A percentile compares a stretch with the other conserved stretches of the same genome.
phyloP scores from a whole-genome alignment of 2,329 filamentous ascomycete species.

The Microcyclospora tardicrescens region DNA sequence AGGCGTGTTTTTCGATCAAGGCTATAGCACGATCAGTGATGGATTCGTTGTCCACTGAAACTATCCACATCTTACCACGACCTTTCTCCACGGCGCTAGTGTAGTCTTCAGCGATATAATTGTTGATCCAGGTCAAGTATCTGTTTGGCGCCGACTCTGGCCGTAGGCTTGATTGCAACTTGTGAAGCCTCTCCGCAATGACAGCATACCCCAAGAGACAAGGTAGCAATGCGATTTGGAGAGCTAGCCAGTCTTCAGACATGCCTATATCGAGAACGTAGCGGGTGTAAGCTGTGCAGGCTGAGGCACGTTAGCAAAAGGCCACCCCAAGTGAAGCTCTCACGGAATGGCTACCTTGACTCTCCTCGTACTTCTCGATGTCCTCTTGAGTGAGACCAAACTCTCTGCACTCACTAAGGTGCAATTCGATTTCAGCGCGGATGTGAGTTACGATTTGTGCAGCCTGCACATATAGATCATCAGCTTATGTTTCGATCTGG shows the following conservation, averaged over 20 bases:
- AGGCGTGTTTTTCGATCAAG: conserved; percentile 61
- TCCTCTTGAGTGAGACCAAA: conserved; percentile 66
- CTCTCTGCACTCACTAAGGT: conserved; percentile 66
- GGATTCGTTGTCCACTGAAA: conserved; percentile 1
- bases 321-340: background rate
- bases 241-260: conserved; percentile 73
- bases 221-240: conserved; percentile 73
- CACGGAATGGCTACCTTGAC: conserved; percentile 42
- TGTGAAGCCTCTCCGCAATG: conserved; percentile 57
- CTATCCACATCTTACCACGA: conserved; percentile 40
- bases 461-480: conserved; percentile 29
- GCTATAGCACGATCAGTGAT: conserved; percentile 30
- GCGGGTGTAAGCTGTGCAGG: conserved; percentile 66
- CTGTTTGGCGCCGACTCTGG: conserved; percentile 18
- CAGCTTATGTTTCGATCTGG: background rate
- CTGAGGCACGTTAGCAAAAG: conserved; percentile 4
- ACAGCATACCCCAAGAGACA: conserved; percentile 82
- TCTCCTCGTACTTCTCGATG: conserved; percentile 62
- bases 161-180: conserved; percentile 42
- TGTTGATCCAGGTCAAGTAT: conserved; percentile 89
- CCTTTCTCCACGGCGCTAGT: conserved; percentile 56
- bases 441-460: conserved; percentile 65
- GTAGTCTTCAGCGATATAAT: conserved; percentile 75
- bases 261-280: conserved; percentile 83
- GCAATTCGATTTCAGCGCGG: conserved; percentile 64